phyloP scores from a whole-genome alignment of 108 stramenopile species.

The Cyclostephanos tholiformis region DNA sequence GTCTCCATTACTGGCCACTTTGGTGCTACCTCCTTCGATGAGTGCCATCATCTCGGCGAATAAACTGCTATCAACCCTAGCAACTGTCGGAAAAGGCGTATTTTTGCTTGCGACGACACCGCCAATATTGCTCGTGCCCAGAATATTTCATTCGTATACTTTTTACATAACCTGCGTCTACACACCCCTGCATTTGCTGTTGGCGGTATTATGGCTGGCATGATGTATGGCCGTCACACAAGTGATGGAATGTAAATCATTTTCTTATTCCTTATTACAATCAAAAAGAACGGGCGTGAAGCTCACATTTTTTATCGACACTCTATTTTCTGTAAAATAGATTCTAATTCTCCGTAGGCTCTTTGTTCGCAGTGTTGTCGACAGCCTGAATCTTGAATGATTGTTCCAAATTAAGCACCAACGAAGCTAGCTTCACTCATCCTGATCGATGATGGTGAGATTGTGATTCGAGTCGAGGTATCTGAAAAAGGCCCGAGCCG shows the following conservation, averaged over 20 bases:
- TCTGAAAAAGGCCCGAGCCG: slow-evolving; percentile 36
- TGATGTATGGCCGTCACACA: not conserved
- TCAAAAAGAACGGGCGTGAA: not conserved
- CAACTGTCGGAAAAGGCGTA: slow-evolving; percentile 21
- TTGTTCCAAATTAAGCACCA: not conserved
- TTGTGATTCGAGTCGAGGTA: slow-evolving; percentile 40
- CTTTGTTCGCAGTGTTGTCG: slow-evolving; percentile 5
- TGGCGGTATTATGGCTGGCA: slow-evolving; percentile 50
- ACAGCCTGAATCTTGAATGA: slow-evolving; percentile 4
- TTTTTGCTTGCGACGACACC: slow-evolving; percentile 55
- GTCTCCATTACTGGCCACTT: slow-evolving; percentile 68
- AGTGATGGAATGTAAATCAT: not conserved
- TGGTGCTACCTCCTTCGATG: slow-evolving; percentile 32
- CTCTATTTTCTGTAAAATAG: not conserved
- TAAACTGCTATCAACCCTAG: not conserved
- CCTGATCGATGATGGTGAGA: slow-evolving; percentile 21
- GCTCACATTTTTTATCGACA: no score
- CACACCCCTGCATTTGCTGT: slow-evolving; percentile 65
- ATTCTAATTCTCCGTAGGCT: slow-evolving; percentile 15
- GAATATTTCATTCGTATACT: slow-evolving; percentile 56
- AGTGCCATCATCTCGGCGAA: slow-evolving; percentile 1
- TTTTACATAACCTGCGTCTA: slow-evolving; percentile 58
- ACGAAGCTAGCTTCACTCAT: not conserved
- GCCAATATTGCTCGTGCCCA: slow-evolving; percentile 59
- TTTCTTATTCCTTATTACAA: not conserved